phyloP scores from a whole-genome alignment of 371 early-diverging fungal species.

The Lichtheimia corymbifera region DNA sequence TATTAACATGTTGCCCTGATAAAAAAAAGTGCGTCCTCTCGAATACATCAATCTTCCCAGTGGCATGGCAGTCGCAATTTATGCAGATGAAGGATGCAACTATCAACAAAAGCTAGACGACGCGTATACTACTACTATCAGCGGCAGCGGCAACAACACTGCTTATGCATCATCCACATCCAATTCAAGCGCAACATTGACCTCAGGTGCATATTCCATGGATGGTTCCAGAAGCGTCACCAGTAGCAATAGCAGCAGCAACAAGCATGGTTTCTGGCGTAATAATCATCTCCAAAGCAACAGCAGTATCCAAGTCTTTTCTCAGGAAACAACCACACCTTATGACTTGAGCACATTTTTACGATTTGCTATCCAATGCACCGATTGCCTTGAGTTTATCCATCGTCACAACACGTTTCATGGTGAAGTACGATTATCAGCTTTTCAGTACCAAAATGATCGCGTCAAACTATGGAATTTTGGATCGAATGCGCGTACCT shows the following conservation, averaged over 20 bases:
- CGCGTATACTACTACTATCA: no score
- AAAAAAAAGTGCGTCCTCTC: slow-evolving; percentile 39
- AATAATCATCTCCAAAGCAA: slow-evolving; percentile 4
- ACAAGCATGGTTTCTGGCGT: no score
- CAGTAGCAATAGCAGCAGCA: no score
- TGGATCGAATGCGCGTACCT: slow-evolving; percentile 30
- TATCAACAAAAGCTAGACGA: background rate
- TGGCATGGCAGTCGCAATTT: slow-evolving; percentile 39
- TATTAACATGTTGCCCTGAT: background rate
- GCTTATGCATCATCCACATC: no score
- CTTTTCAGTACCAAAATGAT: slow-evolving; percentile 38
- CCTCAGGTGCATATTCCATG: background rate
- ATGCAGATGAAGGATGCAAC: slow-evolving; percentile 37
- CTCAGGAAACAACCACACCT: background rate
- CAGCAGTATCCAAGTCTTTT: background rate
- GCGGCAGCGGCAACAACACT: no score
- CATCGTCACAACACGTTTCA: slow-evolving; percentile 45
- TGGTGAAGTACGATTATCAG: slow-evolving; percentile 39
- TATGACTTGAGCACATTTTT: slow-evolving; percentile 46
- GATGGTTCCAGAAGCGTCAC: no score
- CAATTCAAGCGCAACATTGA: no score
- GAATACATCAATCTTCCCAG: slow-evolving; percentile 41
- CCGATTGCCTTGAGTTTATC: slow-evolving; percentile 47
- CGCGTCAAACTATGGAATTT: slow-evolving; percentile 45
- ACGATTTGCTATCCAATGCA: slow-evolving; percentile 46